Evolutionary conservation across 441 rosid species (phyloP).

Genomic region (Kokia cookei): DNA sequence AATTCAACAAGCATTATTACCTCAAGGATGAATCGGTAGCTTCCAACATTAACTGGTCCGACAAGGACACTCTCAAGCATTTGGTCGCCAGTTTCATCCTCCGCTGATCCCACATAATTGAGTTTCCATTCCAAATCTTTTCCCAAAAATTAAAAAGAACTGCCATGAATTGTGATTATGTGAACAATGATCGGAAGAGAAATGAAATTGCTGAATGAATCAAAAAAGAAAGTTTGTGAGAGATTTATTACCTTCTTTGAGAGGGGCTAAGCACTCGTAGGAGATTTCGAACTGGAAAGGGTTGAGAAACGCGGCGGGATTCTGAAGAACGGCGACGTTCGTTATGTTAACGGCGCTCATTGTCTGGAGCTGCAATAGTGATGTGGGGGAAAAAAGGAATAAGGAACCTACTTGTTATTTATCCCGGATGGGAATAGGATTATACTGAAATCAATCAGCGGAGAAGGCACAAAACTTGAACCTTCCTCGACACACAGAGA

Average conservation of each 20-base stretch:
- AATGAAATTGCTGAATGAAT: too few relatives aligned
- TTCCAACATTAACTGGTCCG: constrained; percentile 74
- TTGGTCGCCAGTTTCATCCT: constrained; percentile 72
- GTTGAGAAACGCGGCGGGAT: constrained; percentile 75
- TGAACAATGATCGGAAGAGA: too few relatives aligned
- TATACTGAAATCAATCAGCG: too few relatives aligned
- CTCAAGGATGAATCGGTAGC: constrained; percentile 48
- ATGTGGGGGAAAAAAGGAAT: too few relatives aligned
- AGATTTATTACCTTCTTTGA: constrained; percentile 64
- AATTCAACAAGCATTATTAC: constrained; percentile 3
- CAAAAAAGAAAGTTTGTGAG: too few relatives aligned
- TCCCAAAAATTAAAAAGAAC: too few relatives aligned
- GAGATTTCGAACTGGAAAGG: constrained; percentile 97
- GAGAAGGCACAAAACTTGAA: too few relatives aligned
- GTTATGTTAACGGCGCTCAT: constrained; percentile 93
- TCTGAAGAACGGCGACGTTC: constrained; percentile 79
- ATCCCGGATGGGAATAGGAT: too few relatives aligned
- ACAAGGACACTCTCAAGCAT: constrained; percentile 63
- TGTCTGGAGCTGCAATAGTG: background rate
- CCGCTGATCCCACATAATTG: constrained; percentile 74
- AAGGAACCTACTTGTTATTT: too few relatives aligned
- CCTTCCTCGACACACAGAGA: too few relatives aligned
- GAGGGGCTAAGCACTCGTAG: constrained; percentile 88
- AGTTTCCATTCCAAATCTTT: constrained; percentile 71
- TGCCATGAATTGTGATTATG: too few relatives aligned